Evolutionary conservation across 2,329 filamentous ascomycete species (phyloP).

Genomic region (Diaporthe longicolla): DNA sequence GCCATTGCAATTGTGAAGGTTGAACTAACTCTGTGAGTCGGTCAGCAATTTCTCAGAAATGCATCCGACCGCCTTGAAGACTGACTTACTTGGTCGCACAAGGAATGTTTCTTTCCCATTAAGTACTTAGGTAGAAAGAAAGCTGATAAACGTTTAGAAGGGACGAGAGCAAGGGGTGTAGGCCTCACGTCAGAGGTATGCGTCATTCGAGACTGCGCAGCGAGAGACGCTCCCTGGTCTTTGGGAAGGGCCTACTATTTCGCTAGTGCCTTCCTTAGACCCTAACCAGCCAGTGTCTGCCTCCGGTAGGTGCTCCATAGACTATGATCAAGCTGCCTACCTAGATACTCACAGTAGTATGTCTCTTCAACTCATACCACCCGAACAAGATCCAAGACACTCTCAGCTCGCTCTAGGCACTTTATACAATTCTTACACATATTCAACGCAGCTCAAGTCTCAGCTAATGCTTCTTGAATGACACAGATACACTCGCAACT

Average conservation of each 20-base stretch:
- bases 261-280: no score
- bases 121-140: no score
- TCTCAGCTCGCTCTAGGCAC: no score
- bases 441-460: no score
- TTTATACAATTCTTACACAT: no score
- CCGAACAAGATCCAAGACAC: no score
- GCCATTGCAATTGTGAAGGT: not conserved
- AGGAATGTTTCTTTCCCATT: not conserved
- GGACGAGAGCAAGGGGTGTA: not conserved
- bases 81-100: slow-evolving; percentile 1
- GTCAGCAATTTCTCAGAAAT: slow-evolving; percentile 13
- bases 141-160: not conserved
- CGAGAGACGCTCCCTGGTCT: not conserved
- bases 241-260: no score
- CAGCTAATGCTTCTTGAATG: not conserved
- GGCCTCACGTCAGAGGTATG: not conserved
- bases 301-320: no score
- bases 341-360: no score
- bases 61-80: not conserved
- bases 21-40: not conserved
- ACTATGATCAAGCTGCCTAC: no score
- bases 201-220: not conserved
- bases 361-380: no score
- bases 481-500: not conserved
- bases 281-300: no score